Evolutionary conservation across 1,284 basidiomycete genomes (phyloP).

Genomic region (Tremellales sp.): DNA sequence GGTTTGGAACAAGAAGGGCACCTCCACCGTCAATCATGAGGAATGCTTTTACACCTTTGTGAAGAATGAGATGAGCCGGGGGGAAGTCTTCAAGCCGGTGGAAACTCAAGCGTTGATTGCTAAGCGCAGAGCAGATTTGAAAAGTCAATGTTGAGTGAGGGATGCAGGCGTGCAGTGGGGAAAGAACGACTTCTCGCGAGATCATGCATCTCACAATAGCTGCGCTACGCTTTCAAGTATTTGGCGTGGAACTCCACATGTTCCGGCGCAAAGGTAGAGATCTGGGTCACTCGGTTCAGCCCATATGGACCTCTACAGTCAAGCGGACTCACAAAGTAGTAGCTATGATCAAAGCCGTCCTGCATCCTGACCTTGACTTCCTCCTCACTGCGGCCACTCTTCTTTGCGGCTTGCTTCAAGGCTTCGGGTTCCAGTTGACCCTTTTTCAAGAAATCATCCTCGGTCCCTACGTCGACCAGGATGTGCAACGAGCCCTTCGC

Average conservation of each 20-base stretch:
- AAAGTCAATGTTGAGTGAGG: no score
- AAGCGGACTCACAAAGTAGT: slow-evolving; percentile 71
- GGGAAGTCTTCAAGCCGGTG: no score
- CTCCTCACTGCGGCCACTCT: slow-evolving; percentile 66
- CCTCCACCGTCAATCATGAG: no score
- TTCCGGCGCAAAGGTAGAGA: slow-evolving; percentile 64
- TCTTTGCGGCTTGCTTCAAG: slow-evolving; percentile 71
- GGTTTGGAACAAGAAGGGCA: no score
- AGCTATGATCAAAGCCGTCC: slow-evolving; percentile 85
- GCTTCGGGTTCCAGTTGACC: slow-evolving; percentile 86
- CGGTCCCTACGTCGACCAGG: slow-evolving; percentile 80
- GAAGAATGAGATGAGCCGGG: no score
- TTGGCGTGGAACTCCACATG: slow-evolving; percentile 53
- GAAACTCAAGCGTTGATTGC: no score
- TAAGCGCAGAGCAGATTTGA: no score
- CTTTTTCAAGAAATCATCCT: slow-evolving; percentile 79
- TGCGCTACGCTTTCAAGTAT: slow-evolving; percentile 49
- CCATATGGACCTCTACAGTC: background rate
- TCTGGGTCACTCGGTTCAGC: slow-evolving; percentile 45
- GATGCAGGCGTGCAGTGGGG: no score
- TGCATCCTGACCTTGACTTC: slow-evolving; percentile 76
- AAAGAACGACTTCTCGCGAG: no score
- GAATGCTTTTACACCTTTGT: no score
- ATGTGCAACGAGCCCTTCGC: slow-evolving; percentile 66
- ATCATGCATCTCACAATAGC: no score